Conservation (phyloP, 768 basidiomycete species). For the Russula virescens region DNA sequence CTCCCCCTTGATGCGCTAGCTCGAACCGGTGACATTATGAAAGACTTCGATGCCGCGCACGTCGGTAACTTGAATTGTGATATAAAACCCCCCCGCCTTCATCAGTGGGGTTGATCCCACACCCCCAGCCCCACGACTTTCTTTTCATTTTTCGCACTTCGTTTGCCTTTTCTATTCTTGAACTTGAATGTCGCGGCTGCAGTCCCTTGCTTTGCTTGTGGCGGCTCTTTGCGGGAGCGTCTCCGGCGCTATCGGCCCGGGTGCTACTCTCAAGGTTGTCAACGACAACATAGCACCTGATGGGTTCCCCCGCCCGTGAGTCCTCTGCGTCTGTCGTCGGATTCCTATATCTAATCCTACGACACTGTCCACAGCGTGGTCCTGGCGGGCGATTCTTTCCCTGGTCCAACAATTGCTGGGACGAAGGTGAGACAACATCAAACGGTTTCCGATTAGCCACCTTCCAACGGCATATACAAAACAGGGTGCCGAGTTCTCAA, state of each 20-base stretch:
- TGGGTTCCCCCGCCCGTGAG: slow-evolving; percentile 19
- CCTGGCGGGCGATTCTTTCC: slow-evolving; percentile 5
- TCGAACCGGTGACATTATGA: neutral
- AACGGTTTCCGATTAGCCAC: neutral
- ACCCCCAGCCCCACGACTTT: neutral
- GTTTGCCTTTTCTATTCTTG: neutral
- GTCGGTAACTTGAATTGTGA: neutral
- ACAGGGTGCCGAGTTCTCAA: slow-evolving; percentile 2
- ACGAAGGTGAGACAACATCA: neutral
- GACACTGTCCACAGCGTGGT: neutral
- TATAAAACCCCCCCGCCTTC: neutral
- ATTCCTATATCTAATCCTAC: neutral
- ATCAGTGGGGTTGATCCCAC: neutral
- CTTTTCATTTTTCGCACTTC: neutral
- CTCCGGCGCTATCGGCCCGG: slow-evolving; percentile 7
- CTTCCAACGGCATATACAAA: neutral
- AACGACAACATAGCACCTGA: slow-evolving; percentile 12
- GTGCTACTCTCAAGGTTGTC: neutral
- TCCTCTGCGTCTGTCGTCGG: neutral
- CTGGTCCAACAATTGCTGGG: slow-evolving; percentile 11
- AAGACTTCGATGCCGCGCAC: neutral
- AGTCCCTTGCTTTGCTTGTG: slow-evolving; percentile 1
- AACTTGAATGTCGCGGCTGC: slow-evolving; percentile 1
- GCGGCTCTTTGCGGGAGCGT: neutral
- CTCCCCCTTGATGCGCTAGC: neutral